Percentiles rank a stretch among this genome's conserved stretches.
phyloP scores from a whole-genome alignment of 495 filamentous ascomycete species.

The Ascodesmis nigricans region DNA sequence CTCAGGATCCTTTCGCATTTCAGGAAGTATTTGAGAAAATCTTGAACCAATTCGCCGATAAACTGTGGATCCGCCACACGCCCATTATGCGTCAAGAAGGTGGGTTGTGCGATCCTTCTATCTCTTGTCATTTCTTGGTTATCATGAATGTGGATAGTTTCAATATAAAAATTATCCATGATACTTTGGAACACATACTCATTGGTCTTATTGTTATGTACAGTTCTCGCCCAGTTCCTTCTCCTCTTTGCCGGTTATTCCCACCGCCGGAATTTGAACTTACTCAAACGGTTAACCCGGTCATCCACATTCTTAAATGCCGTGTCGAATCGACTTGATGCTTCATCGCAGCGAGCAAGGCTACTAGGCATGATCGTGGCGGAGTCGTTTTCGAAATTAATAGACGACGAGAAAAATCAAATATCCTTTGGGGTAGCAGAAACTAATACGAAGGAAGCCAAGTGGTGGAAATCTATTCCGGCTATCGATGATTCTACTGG shows the following conservation, averaged over 20 bases:
- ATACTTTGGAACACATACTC: slow-evolving; percentile 9
- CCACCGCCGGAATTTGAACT: slow-evolving; percentile 35
- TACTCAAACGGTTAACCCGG: slow-evolving; percentile 39
- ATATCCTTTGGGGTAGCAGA: slow-evolving; percentile 77
- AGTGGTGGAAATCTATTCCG: slow-evolving; percentile 52
- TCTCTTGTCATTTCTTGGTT: neutral
- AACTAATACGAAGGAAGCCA: slow-evolving; percentile 44
- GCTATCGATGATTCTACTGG: slow-evolving; percentile 42
- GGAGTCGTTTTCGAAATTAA: slow-evolving; percentile 54
- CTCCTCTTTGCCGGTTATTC: slow-evolving; percentile 59
- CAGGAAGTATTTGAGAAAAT: slow-evolving; percentile 39
- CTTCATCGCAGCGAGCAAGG: slow-evolving; percentile 49
- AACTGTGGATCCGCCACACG: slow-evolving; percentile 65
- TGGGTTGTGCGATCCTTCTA: slow-evolving; percentile 21
- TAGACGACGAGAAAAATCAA: slow-evolving; percentile 46
- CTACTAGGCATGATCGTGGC: slow-evolving; percentile 82
- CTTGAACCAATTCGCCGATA: slow-evolving; percentile 57
- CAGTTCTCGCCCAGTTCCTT: slow-evolving; percentile 60
- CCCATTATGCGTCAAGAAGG: slow-evolving; percentile 73
- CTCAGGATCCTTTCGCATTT: slow-evolving; percentile 31
- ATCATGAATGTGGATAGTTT: neutral
- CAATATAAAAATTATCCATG: neutral
- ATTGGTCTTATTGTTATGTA: too few relatives aligned
- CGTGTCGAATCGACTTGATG: slow-evolving; percentile 68
- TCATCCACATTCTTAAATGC: slow-evolving; percentile 50